A percentile compares a stretch with the other conserved stretches of the same genome.
Evolutionary conservation across 2,329 filamentous ascomycete species (phyloP).

Genomic region (Elsinoe batatas): DNA sequence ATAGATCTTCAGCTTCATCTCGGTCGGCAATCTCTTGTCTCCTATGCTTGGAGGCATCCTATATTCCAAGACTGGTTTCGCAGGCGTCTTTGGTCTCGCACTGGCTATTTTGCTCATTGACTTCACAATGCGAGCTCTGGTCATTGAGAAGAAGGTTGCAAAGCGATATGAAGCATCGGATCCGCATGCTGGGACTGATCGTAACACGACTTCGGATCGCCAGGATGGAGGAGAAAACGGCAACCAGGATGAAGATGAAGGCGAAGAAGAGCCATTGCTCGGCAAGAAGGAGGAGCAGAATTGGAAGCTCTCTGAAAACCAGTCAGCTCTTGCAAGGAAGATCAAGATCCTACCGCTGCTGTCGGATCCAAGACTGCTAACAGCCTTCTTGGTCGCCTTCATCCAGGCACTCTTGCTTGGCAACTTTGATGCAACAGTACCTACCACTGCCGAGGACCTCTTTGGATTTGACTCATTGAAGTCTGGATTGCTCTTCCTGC

Average conservation of each 20-base stretch:
- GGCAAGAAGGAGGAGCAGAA: conserved; percentile 24
- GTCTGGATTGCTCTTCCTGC: conserved; percentile 38
- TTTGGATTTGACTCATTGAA: conserved; percentile 37
- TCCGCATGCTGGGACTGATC: conserved; percentile 18
- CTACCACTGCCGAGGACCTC: conserved; percentile 33
- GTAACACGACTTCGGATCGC: conserved; percentile 15
- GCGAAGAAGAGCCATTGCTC: conserved; percentile 31
- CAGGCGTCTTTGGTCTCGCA: conserved; percentile 49
- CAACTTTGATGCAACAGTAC: conserved; percentile 41
- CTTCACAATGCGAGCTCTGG: conserved; percentile 48
- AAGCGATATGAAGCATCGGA: conserved; percentile 32
- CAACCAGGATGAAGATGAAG: conserved; percentile 19
- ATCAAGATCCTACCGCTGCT: conserved; percentile 42
- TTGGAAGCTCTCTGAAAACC: conserved; percentile 37
- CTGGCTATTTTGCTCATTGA: conserved; percentile 47
- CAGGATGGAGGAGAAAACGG: conserved; percentile 17
- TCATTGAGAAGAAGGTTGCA: conserved; percentile 55
- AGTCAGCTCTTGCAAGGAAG: conserved; percentile 30
- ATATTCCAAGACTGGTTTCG: conserved; percentile 49
- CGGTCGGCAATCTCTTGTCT: conserved; percentile 46
- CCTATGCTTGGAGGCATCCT: conserved; percentile 52
- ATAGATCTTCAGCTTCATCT: conserved; percentile 49
- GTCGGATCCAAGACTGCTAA: conserved; percentile 31
- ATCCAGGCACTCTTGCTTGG: conserved; percentile 35
- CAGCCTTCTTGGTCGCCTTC: conserved; percentile 32